A percentile compares a stretch with the other conserved stretches of the same genome.
These are phyloP conservation scores for Dothideomycetidae sp. DNA, from an alignment of 2,329 filamentous ascomycete species.

Conservation along the genomic window DNA sequence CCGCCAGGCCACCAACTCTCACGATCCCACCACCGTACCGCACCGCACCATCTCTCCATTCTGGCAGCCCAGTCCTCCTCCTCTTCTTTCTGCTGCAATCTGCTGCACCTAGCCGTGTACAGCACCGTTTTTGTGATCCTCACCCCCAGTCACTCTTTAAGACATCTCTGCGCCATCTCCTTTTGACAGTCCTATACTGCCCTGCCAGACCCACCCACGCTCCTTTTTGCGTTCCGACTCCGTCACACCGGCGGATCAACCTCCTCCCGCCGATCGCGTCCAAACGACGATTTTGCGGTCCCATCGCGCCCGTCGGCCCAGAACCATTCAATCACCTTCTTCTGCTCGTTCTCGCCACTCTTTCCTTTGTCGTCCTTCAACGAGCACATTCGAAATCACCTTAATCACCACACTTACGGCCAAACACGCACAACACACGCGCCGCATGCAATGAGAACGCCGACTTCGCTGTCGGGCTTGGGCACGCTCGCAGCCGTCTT, in stretches of 20 bases:
- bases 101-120: no score
- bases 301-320: background rate
- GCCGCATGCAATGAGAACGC: conserved; percentile 12
- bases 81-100: no score
- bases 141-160: conserved; percentile 11
- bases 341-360: background rate
- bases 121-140: no score
- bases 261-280: conserved; percentile 10
- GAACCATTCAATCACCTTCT: conserved; percentile 6
- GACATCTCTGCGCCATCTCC: conserved; percentile 1
- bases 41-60: no score
- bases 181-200: background rate
- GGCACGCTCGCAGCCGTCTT: conserved; percentile 12
- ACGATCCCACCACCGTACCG: no score
- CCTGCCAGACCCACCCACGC: background rate
- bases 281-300: background rate
- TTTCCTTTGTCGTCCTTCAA: background rate
- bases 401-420: background rate
- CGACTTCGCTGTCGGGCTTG: conserved; percentile 8
- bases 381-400: background rate
- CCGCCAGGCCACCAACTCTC: no score
- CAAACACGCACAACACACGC: conserved; percentile 1
- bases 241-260: conserved; percentile 6
- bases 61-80: no score
- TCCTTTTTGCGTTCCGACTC: conserved; percentile 2